Conservation (phyloP, 352 stramenopile genomes). For the Phytophthora macrochlamydospora region DNA sequence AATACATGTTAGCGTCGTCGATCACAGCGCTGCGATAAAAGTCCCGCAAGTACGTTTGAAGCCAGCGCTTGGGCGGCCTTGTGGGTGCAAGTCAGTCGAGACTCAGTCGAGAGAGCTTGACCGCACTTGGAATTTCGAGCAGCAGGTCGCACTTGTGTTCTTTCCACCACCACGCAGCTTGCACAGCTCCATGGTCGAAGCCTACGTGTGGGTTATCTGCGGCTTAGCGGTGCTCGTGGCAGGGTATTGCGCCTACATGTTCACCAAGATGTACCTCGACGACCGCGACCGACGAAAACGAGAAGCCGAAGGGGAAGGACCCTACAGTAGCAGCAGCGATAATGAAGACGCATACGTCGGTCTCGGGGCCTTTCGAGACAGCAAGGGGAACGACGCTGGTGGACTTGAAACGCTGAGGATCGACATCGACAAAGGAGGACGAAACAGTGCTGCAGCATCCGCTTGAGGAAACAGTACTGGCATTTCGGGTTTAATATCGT, state of each 20-base stretch:
- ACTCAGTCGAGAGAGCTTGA: too few species aligned
- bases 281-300: conserved; percentile 19
- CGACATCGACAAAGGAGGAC: conserved; percentile 17
- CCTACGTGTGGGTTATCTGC: conserved; percentile 24
- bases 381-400: conserved; percentile 29
- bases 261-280: conserved; percentile 32
- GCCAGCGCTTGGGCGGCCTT: too few species aligned
- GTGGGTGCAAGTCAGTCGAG: too few species aligned
- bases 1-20: too few species aligned
- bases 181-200: conserved; percentile 15
- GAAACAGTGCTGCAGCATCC: conserved; percentile 11
- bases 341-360: conserved; percentile 29
- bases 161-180: background rate
- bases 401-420: conserved; percentile 20
- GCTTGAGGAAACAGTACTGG: background rate
- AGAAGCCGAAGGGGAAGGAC: conserved; percentile 13
- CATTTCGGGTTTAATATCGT: background rate
- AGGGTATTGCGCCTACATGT: conserved; percentile 14
- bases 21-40: too few species aligned
- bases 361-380: conserved; percentile 21
- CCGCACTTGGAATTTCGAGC: background rate
- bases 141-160: background rate
- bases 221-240: conserved; percentile 13
- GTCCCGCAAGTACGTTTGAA: too few species aligned
- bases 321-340: conserved; percentile 34